Base-by-base conservation (phyloP, 352 stramenopile species). In the Globisporangium uncinulatum region DNA sequence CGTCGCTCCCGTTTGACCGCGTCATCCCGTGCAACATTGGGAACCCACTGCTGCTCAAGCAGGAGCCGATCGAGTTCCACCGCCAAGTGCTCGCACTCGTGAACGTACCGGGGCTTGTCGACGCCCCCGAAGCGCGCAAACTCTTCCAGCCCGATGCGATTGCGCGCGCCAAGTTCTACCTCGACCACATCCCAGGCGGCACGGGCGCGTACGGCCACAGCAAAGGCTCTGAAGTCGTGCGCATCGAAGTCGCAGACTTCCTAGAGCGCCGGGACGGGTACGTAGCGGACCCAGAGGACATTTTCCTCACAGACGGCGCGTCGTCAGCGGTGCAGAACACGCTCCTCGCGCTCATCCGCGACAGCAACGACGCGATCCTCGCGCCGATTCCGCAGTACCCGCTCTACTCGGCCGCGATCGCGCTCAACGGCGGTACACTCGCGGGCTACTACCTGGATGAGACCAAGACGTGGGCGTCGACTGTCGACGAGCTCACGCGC, bases 301-400 rank as follows among this genome's bases (percentile, higher is more conserved):
- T 99, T 51, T 99, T 97, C 69, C 83, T 99, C 49, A 98, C 95
- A 34, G 96, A 98, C 55, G 97, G 97, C 32, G 97, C 97, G 19
- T 98, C 85, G 70, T 88, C 96, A 43, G 96, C 86, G 6, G 97
- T 99, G 62, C 77, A 96, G 65, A 97, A 94, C 69, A 71, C 97
- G 41, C 71, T 99, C 54, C 73, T 90, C 56, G 77, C 89, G 31
- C 65, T 98, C 10, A 97, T 99, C 61, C 81, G 89, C 39, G 69
- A 89, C 60, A 69, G 86, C 46, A 68, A 89, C 50, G 82, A 93
- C 59, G 80, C 87, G 29, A 92, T 99, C 60, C 74, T 99, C 64
- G 89, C 97, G 48, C 97, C 97, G 19, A 99, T 99, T 64, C 97
- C 97, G 37, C 97, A 99, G 82, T 99, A 99, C 74, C 97, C 97